Percentiles rank a stretch among this genome's conserved stretches.
Evolutionary conservation across 768 basidiomycete species (phyloP).

Genomic region (Leccinum disarticulatum): DNA sequence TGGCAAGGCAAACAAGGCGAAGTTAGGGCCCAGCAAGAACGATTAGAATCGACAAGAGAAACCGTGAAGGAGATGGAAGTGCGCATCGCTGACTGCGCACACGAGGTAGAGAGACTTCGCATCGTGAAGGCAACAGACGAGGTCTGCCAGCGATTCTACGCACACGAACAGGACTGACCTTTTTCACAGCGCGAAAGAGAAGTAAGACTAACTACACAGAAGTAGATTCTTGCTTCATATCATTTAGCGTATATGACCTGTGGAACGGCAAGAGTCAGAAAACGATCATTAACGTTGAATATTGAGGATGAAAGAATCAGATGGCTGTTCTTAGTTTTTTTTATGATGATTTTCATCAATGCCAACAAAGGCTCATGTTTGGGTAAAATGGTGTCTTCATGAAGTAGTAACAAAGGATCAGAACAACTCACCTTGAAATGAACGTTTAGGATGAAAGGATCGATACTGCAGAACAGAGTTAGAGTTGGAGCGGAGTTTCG

Average conservation of each 20-base stretch:
- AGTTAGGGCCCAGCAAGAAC: constrained; percentile 45
- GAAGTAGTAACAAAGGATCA: background rate
- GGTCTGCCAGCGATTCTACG: constrained; percentile 24
- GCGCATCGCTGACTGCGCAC: constrained; percentile 66
- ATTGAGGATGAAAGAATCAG: constrained; percentile 18
- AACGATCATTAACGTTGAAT: background rate
- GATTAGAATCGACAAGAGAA: constrained; percentile 49
- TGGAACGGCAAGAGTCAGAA: constrained; percentile 11
- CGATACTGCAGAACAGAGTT: too few species aligned
- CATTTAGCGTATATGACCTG: background rate
- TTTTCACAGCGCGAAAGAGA: constrained; percentile 51
- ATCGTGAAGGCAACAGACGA: constrained; percentile 69
- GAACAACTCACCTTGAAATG: constrained; percentile 9
- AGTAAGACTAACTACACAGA: constrained; percentile 38
- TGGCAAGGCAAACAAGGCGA: constrained; percentile 54
- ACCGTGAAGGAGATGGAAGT: constrained; percentile 59
- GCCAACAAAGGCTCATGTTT: constrained; percentile 32
- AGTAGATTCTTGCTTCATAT: constrained; percentile 1
- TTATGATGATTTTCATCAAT: constrained; percentile 30
- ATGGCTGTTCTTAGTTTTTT: constrained; percentile 36
- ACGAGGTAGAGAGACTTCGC: constrained; percentile 68
- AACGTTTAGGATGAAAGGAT: background rate
- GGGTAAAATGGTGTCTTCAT: constrained; percentile 28
- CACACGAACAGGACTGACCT: constrained; percentile 4
- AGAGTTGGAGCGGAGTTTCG: constrained; percentile 6